A percentile compares a stretch with the other conserved stretches of the same genome.
These are phyloP conservation scores for Coemansia sp. DNA, from an alignment of 192 early-diverging fungal genomes.

Conservation along the genomic window DNA sequence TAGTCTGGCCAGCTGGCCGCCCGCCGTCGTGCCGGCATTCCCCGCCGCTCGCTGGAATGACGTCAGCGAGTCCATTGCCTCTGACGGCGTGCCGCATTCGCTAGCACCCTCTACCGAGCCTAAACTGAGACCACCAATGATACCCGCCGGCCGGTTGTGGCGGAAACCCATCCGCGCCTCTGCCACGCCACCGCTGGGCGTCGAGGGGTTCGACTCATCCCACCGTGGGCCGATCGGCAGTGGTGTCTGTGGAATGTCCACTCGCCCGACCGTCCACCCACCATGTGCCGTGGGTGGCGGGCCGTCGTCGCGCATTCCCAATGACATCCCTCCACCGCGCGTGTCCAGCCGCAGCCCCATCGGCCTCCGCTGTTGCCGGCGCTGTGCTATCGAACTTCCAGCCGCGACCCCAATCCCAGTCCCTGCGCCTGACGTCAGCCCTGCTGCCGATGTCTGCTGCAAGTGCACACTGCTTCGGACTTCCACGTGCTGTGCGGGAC, in stretches of 20 bases:
- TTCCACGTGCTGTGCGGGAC: slow-evolving; percentile 5
- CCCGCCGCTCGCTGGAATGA: slow-evolving; percentile 15
- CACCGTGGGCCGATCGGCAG: neutral
- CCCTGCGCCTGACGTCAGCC: neutral
- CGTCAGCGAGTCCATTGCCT: slow-evolving; percentile 12
- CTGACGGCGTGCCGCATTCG: slow-evolving; percentile 9
- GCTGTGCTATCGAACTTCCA: slow-evolving; percentile 37
- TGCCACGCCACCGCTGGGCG: neutral
- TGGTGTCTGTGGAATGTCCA: neutral
- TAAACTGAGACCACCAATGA: slow-evolving; percentile 1
- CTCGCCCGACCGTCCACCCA: slow-evolving; percentile 4
- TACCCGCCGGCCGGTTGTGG: slow-evolving; percentile 1
- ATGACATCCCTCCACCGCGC: neutral
- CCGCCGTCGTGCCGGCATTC: neutral
- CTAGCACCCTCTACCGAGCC: neutral
- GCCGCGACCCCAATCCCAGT: neutral
- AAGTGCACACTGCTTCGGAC: slow-evolving; percentile 2
- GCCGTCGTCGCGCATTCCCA: neutral
- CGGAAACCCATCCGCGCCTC: neutral
- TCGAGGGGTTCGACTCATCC: slow-evolving; percentile 14
- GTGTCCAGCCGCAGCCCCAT: slow-evolving; percentile 39
- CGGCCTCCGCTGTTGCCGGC: slow-evolving; percentile 37
- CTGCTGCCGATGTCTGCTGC: neutral
- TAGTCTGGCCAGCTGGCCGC: slow-evolving; percentile 18
- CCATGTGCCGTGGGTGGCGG: slow-evolving; percentile 43